A percentile compares a stretch with the other conserved stretches of the same genome.
These are phyloP conservation scores for Aspergillus aculeatus DNA, from an alignment of 2,329 filamentous ascomycete genomes.

Conservation along the genomic window DNA sequence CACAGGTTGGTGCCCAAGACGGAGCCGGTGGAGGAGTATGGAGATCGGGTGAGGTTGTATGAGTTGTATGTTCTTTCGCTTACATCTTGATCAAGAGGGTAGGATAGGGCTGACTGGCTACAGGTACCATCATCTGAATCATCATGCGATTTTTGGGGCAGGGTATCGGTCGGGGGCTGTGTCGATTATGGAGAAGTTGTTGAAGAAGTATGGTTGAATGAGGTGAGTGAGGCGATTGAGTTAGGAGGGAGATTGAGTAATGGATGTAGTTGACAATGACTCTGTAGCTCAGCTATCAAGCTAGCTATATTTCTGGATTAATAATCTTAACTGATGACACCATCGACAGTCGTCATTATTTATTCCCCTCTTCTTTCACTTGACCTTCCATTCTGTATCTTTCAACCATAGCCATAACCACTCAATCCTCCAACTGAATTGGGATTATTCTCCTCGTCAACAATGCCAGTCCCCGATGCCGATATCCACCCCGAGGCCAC, in stretches of 20 bases:
- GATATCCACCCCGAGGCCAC: constrained; percentile 47
- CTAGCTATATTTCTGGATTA: constrained; percentile 4
- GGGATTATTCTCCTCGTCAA: too few relatives aligned
- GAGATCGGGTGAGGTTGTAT: constrained; percentile 78
- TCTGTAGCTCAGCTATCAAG: background rate
- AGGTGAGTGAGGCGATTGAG: constrained; percentile 17
- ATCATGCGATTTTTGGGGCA: constrained; percentile 79
- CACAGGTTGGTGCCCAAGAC: constrained; percentile 71
- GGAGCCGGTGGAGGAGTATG: constrained; percentile 77
- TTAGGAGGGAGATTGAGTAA: background rate
- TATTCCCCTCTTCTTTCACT: background rate
- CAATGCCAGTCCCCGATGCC: constrained; percentile 32
- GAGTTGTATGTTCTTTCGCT: constrained; percentile 64
- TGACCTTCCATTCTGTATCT: constrained; percentile 18
- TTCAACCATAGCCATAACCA: constrained; percentile 19
- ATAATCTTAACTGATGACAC: constrained; percentile 11
- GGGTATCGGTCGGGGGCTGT: constrained; percentile 74
- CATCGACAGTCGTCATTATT: constrained; percentile 1
- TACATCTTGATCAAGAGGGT: background rate
- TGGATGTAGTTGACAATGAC: background rate
- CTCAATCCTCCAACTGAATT: too few relatives aligned
- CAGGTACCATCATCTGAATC: constrained; percentile 88
- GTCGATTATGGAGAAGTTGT: constrained; percentile 72
- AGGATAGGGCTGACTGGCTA: constrained; percentile 11
- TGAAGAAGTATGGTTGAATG: constrained; percentile 64